Conservation (phyloP, 179 eudicot genomes). For the Silene vulgaris region DNA sequence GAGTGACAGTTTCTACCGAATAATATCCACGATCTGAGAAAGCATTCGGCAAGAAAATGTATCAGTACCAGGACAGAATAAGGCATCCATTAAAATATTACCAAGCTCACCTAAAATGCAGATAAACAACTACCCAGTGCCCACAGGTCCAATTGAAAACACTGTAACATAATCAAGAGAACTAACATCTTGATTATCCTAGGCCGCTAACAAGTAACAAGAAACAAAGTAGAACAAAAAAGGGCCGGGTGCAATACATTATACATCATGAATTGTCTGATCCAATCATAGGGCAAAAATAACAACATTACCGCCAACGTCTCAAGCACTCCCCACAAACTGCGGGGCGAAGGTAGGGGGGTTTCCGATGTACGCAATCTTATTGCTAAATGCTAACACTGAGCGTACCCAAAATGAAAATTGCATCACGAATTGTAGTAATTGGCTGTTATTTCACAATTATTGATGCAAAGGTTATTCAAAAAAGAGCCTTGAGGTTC, state of each 20-base stretch:
- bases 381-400: no score
- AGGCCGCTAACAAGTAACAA: not conserved
- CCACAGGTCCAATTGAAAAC: not conserved
- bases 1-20: conserved; percentile 88
- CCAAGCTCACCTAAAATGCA: not conserved
- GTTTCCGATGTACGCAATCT: no score
- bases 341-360: no score
- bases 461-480: not conserved
- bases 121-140: not conserved
- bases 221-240: not conserved
- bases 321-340: no score
- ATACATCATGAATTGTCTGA: not conserved
- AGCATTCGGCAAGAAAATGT: not conserved
- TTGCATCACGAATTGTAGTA: no score
- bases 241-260: not conserved
- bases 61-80: conserved; percentile 1
- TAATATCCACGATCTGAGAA: conserved; percentile 86
- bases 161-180: not conserved
- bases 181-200: not conserved
- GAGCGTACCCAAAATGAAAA: no score
- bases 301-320: no score
- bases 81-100: not conserved
- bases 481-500: not conserved
- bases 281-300: not conserved
- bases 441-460: no score